These are phyloP conservation scores for Aureobasidium sp. DNA, from an alignment of 2,329 filamentous ascomycete genomes.

Conservation along the genomic window DNA sequence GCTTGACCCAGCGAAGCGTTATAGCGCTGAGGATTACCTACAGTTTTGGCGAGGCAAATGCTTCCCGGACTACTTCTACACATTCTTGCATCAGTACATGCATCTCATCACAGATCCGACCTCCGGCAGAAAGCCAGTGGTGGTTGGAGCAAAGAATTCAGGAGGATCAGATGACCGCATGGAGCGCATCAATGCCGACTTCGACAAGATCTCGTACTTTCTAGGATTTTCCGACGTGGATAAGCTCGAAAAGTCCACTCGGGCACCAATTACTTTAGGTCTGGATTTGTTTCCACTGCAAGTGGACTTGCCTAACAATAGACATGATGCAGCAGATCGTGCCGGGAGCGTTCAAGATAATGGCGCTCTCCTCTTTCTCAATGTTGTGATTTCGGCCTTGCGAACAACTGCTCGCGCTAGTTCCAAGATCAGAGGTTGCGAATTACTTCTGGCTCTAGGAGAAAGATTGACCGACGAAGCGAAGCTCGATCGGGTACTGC, in stretches of 20 bases:
- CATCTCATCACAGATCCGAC: slow-evolving; percentile 86
- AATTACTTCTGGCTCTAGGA: slow-evolving; percentile 83
- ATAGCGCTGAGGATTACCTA: slow-evolving; percentile 88
- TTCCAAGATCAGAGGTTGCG: slow-evolving; percentile 82
- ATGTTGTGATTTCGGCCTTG: slow-evolving; percentile 78
- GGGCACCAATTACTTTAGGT: slow-evolving; percentile 35
- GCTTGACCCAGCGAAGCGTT: slow-evolving; percentile 81
- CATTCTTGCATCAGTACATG: slow-evolving; percentile 96
- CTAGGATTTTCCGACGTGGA: slow-evolving; percentile 47
- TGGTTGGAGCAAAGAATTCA: slow-evolving; percentile 61
- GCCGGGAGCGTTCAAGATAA: slow-evolving; percentile 58
- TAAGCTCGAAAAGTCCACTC: slow-evolving; percentile 19
- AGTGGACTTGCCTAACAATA: slow-evolving; percentile 78
- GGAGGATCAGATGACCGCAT: slow-evolving; percentile 91
- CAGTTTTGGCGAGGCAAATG: slow-evolving; percentile 87
- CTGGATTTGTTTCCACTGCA: slow-evolving; percentile 69
- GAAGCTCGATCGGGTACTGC: slow-evolving; percentile 86
- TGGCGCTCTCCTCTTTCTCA: slow-evolving; percentile 86
- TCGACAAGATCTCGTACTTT: slow-evolving; percentile 96
- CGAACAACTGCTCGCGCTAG: slow-evolving; percentile 82
- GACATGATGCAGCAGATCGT: slow-evolving; percentile 57
- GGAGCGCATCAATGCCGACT: slow-evolving; percentile 85
- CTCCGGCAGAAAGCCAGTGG: slow-evolving; percentile 65
- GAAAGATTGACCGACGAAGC: slow-evolving; percentile 90
- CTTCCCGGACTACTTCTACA: slow-evolving; percentile 96